Evolutionary conservation across 2,329 filamentous ascomycete genomes (phyloP).

Genomic region (Alternaria solani): DNA sequence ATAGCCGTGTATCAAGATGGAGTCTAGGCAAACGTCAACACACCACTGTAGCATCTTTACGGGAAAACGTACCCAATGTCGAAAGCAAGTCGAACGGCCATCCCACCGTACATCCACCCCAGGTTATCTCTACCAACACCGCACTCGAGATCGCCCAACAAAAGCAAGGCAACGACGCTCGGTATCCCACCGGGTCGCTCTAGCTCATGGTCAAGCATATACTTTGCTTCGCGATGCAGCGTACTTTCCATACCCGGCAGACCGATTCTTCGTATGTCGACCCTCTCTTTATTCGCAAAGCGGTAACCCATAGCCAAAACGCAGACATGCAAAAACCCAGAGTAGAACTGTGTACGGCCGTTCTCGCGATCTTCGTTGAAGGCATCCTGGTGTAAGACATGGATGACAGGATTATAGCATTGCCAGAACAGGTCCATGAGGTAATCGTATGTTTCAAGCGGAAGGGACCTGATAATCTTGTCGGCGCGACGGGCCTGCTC

Average conservation of each 20-base stretch:
- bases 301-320: conserved; percentile 63
- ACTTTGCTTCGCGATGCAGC: conserved; percentile 63
- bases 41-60: neutral
- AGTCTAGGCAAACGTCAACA: conserved; percentile 49
- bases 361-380: conserved; percentile 60
- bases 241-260: conserved; percentile 61
- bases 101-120: conserved; percentile 63
- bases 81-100: conserved; percentile 42
- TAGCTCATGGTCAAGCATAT: conserved; percentile 63
- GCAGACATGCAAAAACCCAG: conserved; percentile 61
- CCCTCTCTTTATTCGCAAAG: conserved; percentile 59
- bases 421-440: conserved; percentile 63
- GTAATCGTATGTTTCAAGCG: conserved; percentile 60
- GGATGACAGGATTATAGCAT: conserved; percentile 60
- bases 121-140: conserved; percentile 63
- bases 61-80: conserved; percentile 35
- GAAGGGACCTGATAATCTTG: conserved; percentile 58
- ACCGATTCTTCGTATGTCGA: conserved; percentile 59
- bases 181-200: conserved; percentile 63
- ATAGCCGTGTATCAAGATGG: conserved; percentile 56
- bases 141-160: conserved; percentile 63
- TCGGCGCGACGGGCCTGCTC: conserved; percentile 60
- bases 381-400: conserved; percentile 59
- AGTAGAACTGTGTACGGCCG: conserved; percentile 60
- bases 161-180: conserved; percentile 61